phyloP scores from a whole-genome alignment of 768 basidiomycete species.

The Naganishia antarctica region DNA sequence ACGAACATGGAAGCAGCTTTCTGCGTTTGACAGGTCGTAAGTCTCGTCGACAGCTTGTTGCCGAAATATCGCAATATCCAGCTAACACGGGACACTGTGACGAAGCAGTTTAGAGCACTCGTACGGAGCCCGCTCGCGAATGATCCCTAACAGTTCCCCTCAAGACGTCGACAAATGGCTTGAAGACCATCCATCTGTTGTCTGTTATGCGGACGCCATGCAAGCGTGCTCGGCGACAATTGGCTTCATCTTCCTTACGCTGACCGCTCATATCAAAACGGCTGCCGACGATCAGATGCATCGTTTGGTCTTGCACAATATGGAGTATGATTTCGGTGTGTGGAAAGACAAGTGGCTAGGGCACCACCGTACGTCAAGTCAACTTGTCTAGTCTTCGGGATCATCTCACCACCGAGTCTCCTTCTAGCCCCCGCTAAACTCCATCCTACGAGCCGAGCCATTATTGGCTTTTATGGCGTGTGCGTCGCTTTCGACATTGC shows the following conservation, averaged over 20 bases:
- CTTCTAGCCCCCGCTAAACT: conserved; percentile 14
- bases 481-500: conserved; percentile 26
- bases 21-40: conserved; percentile 31
- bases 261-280: conserved; percentile 3
- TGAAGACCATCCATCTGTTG: conserved; percentile 22
- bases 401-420: not conserved
- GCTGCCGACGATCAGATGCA: conserved; percentile 19
- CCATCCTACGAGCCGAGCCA: conserved; percentile 27
- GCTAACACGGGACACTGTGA: too few species aligned
- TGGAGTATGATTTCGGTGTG: conserved; percentile 9
- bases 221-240: conserved; percentile 22
- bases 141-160: conserved; percentile 23
- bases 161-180: conserved; percentile 15
- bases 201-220: conserved; percentile 32
- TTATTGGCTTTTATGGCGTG: conserved; percentile 27
- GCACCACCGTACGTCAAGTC: conserved; percentile 14
- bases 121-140: conserved; percentile 20
- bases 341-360: conserved; percentile 30
- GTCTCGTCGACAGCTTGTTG: too few species aligned
- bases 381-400: too few species aligned
- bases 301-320: conserved; percentile 16
- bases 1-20: conserved; percentile 29
- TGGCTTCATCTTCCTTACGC: conserved; percentile 1
- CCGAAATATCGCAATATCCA: too few species aligned
- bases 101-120: conserved; percentile 20